phyloP scores from a whole-genome alignment of 441 rosid genomes.

The Gossypium aridum region DNA sequence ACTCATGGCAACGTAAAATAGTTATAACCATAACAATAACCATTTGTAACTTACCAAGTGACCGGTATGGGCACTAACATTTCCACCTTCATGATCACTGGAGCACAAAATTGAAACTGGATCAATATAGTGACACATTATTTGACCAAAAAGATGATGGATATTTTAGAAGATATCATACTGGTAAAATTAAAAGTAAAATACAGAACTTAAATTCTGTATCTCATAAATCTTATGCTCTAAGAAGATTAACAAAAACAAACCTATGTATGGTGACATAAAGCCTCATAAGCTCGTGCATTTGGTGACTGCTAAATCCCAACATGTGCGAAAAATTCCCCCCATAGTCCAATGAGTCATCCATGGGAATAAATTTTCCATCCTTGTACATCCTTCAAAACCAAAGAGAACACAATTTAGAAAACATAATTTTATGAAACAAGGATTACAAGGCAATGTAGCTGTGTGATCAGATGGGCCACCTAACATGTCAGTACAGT shows the following conservation, averaged over 20 bases:
- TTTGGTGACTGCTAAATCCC: slow-evolving; percentile 78
- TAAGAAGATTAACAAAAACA: slow-evolving; percentile 16
- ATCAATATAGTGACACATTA: not conserved
- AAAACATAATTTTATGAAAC: not conserved
- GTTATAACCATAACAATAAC: not conserved
- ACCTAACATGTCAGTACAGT: too few relatives aligned
- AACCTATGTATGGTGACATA: slow-evolving; percentile 93
- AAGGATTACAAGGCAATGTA: not conserved
- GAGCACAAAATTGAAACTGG: slow-evolving; percentile 18
- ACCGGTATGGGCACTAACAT: slow-evolving; percentile 97
- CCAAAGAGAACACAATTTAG: not conserved
- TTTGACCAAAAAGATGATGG: not conserved
- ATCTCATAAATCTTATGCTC: not conserved
- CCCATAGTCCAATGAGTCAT: slow-evolving; percentile 88
- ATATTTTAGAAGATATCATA: not conserved
- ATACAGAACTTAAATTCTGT: not conserved
- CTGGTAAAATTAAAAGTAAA: not conserved
- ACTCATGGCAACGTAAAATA: not conserved
- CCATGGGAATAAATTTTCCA: slow-evolving; percentile 58
- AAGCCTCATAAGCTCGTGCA: slow-evolving; percentile 99
- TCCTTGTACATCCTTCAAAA: slow-evolving; percentile 68
- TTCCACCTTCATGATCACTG: slow-evolving; percentile 99
- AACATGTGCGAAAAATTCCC: slow-evolving; percentile 86
- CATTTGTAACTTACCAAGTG: slow-evolving; percentile 60
- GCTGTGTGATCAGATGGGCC: too few relatives aligned